Conservation (phyloP, 2,329 filamentous ascomycete species). For the Thelonectria discophora region DNA sequence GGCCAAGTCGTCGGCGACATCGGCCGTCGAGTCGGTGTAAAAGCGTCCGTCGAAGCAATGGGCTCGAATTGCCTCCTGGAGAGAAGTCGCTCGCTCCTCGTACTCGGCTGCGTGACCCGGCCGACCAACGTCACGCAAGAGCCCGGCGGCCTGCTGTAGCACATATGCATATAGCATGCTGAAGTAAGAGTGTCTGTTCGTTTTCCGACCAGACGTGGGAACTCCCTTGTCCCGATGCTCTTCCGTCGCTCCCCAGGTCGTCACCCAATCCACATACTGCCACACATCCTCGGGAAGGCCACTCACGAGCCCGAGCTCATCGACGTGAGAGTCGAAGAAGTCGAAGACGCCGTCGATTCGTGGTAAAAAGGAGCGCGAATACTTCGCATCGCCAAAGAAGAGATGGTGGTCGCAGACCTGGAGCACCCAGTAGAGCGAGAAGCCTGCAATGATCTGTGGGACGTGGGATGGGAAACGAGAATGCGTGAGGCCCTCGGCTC, state of each 20-base stretch:
- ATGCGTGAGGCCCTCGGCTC: conserved; percentile 45
- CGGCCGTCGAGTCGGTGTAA: conserved; percentile 48
- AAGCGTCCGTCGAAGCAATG: conserved; percentile 47
- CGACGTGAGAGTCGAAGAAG: conserved; percentile 39
- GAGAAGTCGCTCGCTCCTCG: conserved; percentile 33
- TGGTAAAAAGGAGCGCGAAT: conserved; percentile 43
- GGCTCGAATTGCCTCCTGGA: conserved; percentile 40
- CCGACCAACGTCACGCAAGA: conserved; percentile 46
- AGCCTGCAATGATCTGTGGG: conserved; percentile 49
- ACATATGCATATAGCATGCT: conserved; percentile 50
- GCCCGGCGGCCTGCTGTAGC: conserved; percentile 44
- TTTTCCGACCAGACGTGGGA: conserved; percentile 47
- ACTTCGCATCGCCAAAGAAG: conserved; percentile 47
- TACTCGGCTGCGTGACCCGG: conserved; percentile 46
- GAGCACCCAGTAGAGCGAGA: conserved; percentile 50
- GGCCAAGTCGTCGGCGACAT: conserved; percentile 37
- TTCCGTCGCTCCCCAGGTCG: conserved; percentile 25
- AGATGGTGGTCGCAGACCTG: conserved; percentile 49
- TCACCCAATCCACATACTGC: conserved; percentile 51
- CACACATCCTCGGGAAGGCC: conserved; percentile 42
- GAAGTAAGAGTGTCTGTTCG: conserved; percentile 44
- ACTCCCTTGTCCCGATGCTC: conserved; percentile 44
- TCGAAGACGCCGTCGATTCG: conserved; percentile 47
- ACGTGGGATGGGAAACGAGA: conserved; percentile 49
- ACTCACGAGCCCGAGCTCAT: conserved; percentile 23